Evolutionary conservation across 1,284 basidiomycete species (phyloP), one percentile per base, ranked within the genome.

Genomic region (Marasmius sp.): DNA sequence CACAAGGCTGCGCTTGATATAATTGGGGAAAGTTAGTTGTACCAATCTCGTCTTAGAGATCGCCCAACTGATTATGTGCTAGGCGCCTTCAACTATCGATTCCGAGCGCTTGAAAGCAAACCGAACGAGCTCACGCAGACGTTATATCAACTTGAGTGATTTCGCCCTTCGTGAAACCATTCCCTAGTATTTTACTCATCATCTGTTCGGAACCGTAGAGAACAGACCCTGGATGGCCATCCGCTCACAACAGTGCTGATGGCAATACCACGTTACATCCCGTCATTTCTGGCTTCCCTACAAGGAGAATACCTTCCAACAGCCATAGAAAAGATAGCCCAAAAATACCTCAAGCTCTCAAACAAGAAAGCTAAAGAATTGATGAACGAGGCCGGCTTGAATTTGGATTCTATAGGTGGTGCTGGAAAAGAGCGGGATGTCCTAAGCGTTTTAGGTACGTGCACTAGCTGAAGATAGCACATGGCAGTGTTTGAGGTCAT

Each of bases 1-100:
- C 57, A 45, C n/a, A 47, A 48, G 37, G 43, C 20, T 11, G 49
- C 57, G 7, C 45, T 58, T 14, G 57, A 58, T 34, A 36, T 58
- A 6, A 58, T 58, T 18, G 57, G 57, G 9, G 45, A 58, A 48
- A 58, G 57, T 58, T 6, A 36, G 57, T 47, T 27, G 27, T 49
- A 10, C 4, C 34, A 11, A 6, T 16, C n/a, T 37, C 14, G 20
- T 37, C 10, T 3, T 16, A 37, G 27, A 1, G 14, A 38, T 3
- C 36, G 3, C n/a, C 20, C 14, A 38, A n/a, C 48, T 49, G 3
- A 49, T 27, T 37, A 12, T 36, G n/a, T n/a, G 11, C 18, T 2
- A 59, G 58, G 58, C 45, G 48, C 58, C 11, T 59, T 59, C 48
- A 51, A 53, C 36, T 59, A 51, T 38, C 37, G 41, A 16, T 59